Evolutionary conservation across 2,329 filamentous ascomycete species (phyloP).

Genomic region (Neonectria hederae): DNA sequence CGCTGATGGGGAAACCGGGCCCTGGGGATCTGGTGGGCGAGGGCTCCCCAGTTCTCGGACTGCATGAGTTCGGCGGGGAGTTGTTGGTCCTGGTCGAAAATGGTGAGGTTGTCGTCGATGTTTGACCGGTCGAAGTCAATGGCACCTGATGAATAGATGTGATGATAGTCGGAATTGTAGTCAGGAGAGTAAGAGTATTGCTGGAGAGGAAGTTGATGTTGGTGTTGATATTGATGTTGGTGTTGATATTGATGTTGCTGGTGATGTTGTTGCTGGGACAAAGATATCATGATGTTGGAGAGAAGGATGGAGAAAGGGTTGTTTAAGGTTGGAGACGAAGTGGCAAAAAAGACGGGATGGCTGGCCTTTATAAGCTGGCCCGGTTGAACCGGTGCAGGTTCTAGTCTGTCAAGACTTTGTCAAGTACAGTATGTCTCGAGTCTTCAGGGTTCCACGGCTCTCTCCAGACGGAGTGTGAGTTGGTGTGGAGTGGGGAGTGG

Average conservation of each 20-base stretch:
- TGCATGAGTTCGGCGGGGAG: conserved; percentile 50
- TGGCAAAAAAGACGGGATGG: conserved; percentile 40
- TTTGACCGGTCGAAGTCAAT: conserved; percentile 30
- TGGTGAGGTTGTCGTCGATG: conserved; percentile 40
- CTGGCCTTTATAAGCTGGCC: conserved; percentile 37
- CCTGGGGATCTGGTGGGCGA: conserved; percentile 51
- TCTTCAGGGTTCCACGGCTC: conserved; percentile 6
- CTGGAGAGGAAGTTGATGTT: conserved; percentile 34
- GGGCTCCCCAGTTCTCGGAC: conserved; percentile 53
- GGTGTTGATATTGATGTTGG: conserved; percentile 35
- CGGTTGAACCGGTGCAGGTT: conserved; percentile 15
- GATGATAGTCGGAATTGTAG: conserved; percentile 26
- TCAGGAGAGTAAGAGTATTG: conserved; percentile 33
- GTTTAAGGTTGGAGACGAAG: conserved; percentile 36
- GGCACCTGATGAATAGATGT: conserved; percentile 18
- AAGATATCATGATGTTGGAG: conserved; percentile 45
- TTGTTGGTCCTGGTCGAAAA: conserved; percentile 38
- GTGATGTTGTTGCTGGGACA: conserved; percentile 40
- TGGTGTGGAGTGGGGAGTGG: conserved; percentile 8
- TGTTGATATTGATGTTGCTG: conserved; percentile 41
- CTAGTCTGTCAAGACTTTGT: conserved; percentile 21
- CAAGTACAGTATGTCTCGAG: conserved; percentile 22
- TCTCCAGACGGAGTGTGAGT: conserved; percentile 3
- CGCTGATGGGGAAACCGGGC: conserved; percentile 62
- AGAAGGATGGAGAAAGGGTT: conserved; percentile 23